Base-by-base conservation (phyloP, 495 filamentous ascomycete species). In the Neurospora sp. region DNA sequence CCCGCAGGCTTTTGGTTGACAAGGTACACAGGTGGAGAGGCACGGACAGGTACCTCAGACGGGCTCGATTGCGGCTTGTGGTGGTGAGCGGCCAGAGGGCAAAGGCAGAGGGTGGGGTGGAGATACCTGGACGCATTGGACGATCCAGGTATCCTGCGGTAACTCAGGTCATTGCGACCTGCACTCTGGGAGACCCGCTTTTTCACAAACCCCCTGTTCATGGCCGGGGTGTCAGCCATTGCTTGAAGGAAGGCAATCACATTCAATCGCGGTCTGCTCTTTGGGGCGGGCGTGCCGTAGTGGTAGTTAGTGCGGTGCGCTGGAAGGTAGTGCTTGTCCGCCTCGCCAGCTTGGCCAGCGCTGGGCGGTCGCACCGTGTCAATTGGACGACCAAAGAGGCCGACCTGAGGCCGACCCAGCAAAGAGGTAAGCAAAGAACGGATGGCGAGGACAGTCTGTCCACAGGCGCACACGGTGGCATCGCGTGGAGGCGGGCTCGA, bases 121-220 rank as follows among this genome's bases (percentile, higher is more conserved):
- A 5, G 76, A 70, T 80, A 80, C 80, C 70, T 77, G 72, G 31
- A 72, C 41, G 44, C 70, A 74, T 71, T 73, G 77, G 73, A 75
- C 74, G 73, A 76, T 72, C 42, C 71, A 78, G 70, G 79, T 80
- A 75, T 71, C 77, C 76, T 31, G 54, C 27, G 54, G 54, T 37
- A 66, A 31, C 7, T n/a, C n/a, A n/a, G 39, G 39, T 40, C 42
- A 78, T 78, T 78, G 80, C 74, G 78, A 80, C 77, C 78, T 80
- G 74, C 79, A 76, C 71, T 66, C 48, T 71, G 69, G 72, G 66
- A 9, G 72, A n/a, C 70, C 79, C 77, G 75, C 77, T 70, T 72
- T 71, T 73, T 37, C 70, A 10, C 27, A 9, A 66, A 18, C 12
- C 54, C 42, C 54, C 27, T 66, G 54, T 7, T 66, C 27, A 39